Evolutionary conservation across 139 green algal genomes (phyloP).

Genomic region (Monoraphidium neglectum): DNA sequence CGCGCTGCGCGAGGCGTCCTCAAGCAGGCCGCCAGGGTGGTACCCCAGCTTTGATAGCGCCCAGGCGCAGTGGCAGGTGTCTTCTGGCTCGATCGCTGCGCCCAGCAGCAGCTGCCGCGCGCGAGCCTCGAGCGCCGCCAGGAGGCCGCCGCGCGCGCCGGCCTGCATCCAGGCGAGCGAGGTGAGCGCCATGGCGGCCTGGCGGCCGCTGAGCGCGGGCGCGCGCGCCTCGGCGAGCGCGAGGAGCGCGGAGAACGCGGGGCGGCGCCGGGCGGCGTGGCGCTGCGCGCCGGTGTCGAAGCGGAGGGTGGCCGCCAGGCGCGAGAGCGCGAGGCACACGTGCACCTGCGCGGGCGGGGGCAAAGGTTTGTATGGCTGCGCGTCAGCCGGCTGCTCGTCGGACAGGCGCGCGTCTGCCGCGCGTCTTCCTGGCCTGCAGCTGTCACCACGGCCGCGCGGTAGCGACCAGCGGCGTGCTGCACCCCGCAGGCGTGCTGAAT

Average conservation of each 20-base stretch:
- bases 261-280: not conserved
- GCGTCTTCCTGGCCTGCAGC: too few species aligned
- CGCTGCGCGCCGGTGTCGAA: conserved; percentile 4
- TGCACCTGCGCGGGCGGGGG: conserved; percentile 10
- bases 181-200: conserved; percentile 18
- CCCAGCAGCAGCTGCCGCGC: not conserved
- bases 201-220: not conserved
- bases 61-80: conserved; percentile 27
- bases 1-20: not conserved
- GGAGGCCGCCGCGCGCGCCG: not conserved
- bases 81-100: too few species aligned
- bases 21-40: not conserved
- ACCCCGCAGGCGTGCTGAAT: too few species aligned
- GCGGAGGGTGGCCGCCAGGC: conserved; percentile 10
- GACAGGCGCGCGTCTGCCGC: too few species aligned
- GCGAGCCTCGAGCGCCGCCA: not conserved
- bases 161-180: conserved; percentile 19
- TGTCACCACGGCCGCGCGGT: too few species aligned
- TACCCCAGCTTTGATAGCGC: conserved; percentile 9
- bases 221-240: not conserved
- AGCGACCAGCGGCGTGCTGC: too few species aligned
- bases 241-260: conserved; percentile 1
- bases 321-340: conserved; percentile 3
- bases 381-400: not conserved
- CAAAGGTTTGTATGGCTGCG: not conserved